Base-by-base conservation (phyloP, 2,329 filamentous ascomycete genomes). In the Bipolaris victoriae region DNA sequence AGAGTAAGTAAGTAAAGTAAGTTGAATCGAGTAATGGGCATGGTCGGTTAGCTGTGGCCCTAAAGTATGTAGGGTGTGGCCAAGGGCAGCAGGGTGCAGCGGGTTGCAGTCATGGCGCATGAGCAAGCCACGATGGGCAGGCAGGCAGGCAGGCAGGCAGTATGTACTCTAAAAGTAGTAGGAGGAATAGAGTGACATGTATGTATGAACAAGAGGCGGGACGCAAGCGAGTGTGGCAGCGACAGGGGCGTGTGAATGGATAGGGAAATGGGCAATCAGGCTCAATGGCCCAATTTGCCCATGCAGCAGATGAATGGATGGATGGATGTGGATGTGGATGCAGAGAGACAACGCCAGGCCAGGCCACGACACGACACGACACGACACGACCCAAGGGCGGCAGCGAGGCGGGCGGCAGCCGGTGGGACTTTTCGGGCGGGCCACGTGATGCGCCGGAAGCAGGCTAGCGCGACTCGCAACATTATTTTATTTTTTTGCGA, bases 221-320 rank as follows among this genome's bases (percentile, higher is more conserved):
- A 10, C 29, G 29, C 9, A 31, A 31, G 29, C 37, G 37, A 40
- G 16, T 18, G 56, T 40, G 49, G 55, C 53, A 41, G 54, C 47
- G 56, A 55, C 37, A 20, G 18, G 39, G 7, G 36, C 5, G 16
- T 15, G 29, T 31, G 29, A 39, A 20, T 39, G 18, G 20, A 20
- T 11, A 18, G 60, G 52, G 60, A 49, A 62, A 51, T 58, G 59
- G 53, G 53, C 58, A 56, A 60, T 64, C 64, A 67, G 65, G 57
- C 64, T 60, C 58, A 57, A 57, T 57, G 41, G 53, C 56, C 59
- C 20, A 31, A 11, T 31, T 11, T 31, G 29, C 29, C 29, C 29
- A 31, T 16, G 16, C 16, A 16, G 16, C 16, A 16, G 16, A 16
- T 16, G 16, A 16, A 16, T 16, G 16, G 16, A 16, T 16, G 16